Percentiles rank a stretch among this genome's conserved stretches.
Conservation (phyloP, 495 filamentous ascomycete species). For the Penicillium daleae region DNA sequence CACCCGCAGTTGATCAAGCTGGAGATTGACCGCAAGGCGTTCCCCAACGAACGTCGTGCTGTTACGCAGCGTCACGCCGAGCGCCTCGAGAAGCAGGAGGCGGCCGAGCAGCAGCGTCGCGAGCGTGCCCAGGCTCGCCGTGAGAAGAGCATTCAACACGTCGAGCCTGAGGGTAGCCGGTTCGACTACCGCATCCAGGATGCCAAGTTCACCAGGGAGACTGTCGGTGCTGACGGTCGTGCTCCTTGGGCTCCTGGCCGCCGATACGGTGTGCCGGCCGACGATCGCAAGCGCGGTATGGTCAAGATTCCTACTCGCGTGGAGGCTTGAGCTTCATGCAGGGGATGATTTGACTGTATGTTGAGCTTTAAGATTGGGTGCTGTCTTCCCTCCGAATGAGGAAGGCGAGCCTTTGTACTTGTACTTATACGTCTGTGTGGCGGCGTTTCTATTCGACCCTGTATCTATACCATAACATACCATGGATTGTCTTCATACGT, state of each 20-base stretch:
- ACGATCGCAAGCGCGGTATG: constrained; percentile 73
- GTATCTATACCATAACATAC: constrained; percentile 36
- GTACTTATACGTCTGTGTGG: constrained; percentile 34
- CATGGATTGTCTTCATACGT: constrained; percentile 21
- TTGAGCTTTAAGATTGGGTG: neutral
- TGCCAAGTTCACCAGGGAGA: constrained; percentile 55
- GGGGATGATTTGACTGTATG: neutral
- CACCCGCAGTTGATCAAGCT: constrained; percentile 79
- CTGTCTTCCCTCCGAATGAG: neutral
- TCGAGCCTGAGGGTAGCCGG: constrained; percentile 57
- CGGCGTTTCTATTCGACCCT: constrained; percentile 26
- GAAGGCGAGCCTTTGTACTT: constrained; percentile 23
- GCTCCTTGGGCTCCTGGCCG: constrained; percentile 59
- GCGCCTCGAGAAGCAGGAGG: constrained; percentile 49
- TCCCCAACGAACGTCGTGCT: constrained; percentile 39
- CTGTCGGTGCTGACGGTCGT: constrained; percentile 64
- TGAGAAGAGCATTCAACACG: constrained; percentile 43
- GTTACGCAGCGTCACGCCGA: constrained; percentile 42
- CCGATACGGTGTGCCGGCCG: constrained; percentile 69
- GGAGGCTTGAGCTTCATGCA: constrained; percentile 37
- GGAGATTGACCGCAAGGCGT: constrained; percentile 46
- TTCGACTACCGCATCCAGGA: constrained; percentile 85
- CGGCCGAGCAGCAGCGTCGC: constrained; percentile 41
- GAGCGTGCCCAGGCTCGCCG: constrained; percentile 43
- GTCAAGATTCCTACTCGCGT: constrained; percentile 74